Base-by-base conservation (phyloP, 176 grass and related monocot genomes). In the Poa pratensis region DNA sequence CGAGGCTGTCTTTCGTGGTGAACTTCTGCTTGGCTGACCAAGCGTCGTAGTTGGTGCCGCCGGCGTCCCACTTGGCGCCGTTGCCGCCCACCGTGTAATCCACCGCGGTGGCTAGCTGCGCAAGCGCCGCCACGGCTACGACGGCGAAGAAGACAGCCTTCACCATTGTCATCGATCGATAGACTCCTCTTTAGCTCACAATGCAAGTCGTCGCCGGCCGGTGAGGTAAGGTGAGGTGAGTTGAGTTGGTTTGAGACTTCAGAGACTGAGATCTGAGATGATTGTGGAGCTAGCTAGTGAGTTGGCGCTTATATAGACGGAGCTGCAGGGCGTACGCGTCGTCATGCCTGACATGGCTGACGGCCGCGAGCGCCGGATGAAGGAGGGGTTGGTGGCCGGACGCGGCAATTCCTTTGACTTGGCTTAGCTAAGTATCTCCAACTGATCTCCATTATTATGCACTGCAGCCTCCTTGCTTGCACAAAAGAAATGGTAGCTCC, bases 21-120 rank as follows among this genome's bases (percentile, higher is more conserved):
- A 92, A 83, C 30, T 69, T 80, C 30, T 89, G 75, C 22, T 10
- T 28, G 19, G 50, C 27, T 2, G 79, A 28, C 90, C 90, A 92
- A 8, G 75, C 3, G 49, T 83, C 30, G 74, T 86, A 88, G 77
- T 13, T 28, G 24, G 5, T 63, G 50, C 79, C 84, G 87, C 67
- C 86, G 67, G 73, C 53, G 68, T 72, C 64, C 86, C 90, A 91
- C 9, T 20, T 49, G 14, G 1, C 11, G 43, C 85, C 85, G 19
- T 5, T 49, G 54, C 86, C 86, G 9, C 82, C 83, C 16, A 89
- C 90, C 4, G 80, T 51, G 7, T 92, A 45, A 28, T 80, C 68
- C n/a, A 2, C 53, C 0, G 80, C 80, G 14, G 73, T 69, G 75
- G 87, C 61, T 60, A 92, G 23, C 80, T 89, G 83, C 30, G 70